These are phyloP conservation scores for Teratosphaeria nubilosa DNA, from an alignment of 2,329 filamentous ascomycete genomes.

Conservation along the genomic window DNA sequence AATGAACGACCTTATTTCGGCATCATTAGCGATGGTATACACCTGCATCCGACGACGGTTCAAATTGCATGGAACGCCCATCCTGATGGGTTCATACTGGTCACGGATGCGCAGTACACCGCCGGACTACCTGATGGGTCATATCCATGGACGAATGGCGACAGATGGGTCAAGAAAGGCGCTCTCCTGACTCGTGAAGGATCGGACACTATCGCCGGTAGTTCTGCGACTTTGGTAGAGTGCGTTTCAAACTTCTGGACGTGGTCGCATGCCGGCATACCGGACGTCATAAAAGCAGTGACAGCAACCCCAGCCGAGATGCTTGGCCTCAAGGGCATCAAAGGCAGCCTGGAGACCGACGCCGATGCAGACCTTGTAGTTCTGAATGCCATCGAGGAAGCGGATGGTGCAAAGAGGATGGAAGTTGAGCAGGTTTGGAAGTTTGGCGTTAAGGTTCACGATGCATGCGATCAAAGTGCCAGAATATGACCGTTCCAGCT, in stretches of 20 bases:
- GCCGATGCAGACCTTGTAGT: constrained; percentile 52
- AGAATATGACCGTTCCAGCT: no score
- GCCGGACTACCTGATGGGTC: constrained; percentile 73
- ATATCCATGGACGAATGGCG: constrained; percentile 76
- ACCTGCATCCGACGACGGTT: constrained; percentile 77
- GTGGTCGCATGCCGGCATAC: constrained; percentile 60
- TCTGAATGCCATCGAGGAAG: constrained; percentile 42
- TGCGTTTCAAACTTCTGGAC: constrained; percentile 73
- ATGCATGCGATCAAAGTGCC: not conserved
- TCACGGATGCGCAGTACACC: constrained; percentile 86
- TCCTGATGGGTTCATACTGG: constrained; percentile 73
- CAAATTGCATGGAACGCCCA: constrained; percentile 84
- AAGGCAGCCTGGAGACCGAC: constrained; percentile 47
- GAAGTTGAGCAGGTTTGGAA: constrained; percentile 72
- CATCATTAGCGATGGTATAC: constrained; percentile 82
- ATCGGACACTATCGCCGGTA: constrained; percentile 62
- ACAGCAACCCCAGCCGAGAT: constrained; percentile 69
- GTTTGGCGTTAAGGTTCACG: constrained; percentile 43
- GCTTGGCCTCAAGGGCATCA: constrained; percentile 56
- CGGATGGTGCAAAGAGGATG: constrained; percentile 40
- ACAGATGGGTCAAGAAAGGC: constrained; percentile 59
- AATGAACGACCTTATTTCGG: constrained; percentile 65
- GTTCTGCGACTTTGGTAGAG: constrained; percentile 52
- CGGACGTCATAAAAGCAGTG: constrained; percentile 60
- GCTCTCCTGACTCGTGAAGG: constrained; percentile 65